Evolutionary conservation across 2,329 filamentous ascomycete species (phyloP), one percentile per base, ranked within the genome.

Genomic region (Scedosporium dehoogii): DNA sequence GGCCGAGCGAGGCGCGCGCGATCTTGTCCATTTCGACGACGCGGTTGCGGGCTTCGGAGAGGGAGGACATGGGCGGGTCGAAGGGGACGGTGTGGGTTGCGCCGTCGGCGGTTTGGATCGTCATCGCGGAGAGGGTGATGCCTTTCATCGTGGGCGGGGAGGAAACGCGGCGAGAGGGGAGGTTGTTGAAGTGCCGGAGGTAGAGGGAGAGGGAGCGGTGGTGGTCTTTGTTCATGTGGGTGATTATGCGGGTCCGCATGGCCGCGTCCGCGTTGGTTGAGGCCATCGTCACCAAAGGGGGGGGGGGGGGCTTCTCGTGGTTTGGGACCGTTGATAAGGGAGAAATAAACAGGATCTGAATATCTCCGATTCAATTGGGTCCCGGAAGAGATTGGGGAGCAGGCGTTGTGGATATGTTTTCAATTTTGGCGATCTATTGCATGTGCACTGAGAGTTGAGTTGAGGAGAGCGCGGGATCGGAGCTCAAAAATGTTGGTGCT

Each of bases 211-310:
- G 85, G 63, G 91, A 90, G 68, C 85, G 81, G 60, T 81, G 78
- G 76, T 96, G 93, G 73, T 93, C 89, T 53, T 79, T 78, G 76
- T 97, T 96, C 90, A 97, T 94, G 78, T 97, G 92, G 41, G 79
- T 79, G 70, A 93, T 83, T 73, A 78, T 77, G 67, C 75, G 73
- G 46, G 68, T 66, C 57, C 71, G 73, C 63, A 70, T 67, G 42
- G 68, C 69, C 58, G 68, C 68, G 23, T 73, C 71, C n/a, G 29
- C 25, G 51, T 44, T 27, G 51, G 60, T 7, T 2, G 60, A 44
- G 21, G 58, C 58, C 58, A 60, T 60, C 16, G n/a, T 59, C 16
- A 14, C 27, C 4, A 3, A 29, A 29, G 27, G 27, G 27, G n/a
- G n/a, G n/a, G n/a, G n/a, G n/a, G n/a, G n/a, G n/a, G 10, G 33